These are phyloP conservation scores for Saccharum hybrid DNA, from an alignment of 202 grass and related monocot genomes.

Conservation along the genomic window DNA sequence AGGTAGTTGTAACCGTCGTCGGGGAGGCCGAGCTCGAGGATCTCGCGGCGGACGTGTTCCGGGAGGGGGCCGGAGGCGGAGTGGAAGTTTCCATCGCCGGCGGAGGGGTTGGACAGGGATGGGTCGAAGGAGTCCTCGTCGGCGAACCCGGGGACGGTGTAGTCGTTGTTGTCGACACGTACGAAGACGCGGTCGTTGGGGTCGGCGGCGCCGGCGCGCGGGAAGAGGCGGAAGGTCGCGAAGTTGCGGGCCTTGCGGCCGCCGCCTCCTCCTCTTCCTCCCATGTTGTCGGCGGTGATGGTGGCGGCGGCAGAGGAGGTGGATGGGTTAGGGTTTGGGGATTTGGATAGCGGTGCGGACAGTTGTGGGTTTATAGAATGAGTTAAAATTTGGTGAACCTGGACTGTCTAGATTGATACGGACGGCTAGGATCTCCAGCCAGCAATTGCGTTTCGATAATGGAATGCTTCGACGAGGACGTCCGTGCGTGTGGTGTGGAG, in stretches of 20 bases:
- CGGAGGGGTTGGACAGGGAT: constrained; percentile 11
- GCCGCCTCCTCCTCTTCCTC: constrained; percentile 48
- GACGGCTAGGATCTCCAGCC: constrained; percentile 1
- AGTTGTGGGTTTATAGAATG: neutral
- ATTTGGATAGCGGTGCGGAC: neutral
- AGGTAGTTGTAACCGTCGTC: constrained; percentile 99
- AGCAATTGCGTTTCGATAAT: neutral
- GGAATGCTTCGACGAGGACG: too few relatives aligned
- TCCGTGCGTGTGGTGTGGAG: too few relatives aligned
- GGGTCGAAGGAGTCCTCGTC: constrained; percentile 47
- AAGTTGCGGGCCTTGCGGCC: constrained; percentile 69
- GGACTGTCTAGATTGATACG: neutral
- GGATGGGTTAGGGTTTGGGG: constrained; percentile 42
- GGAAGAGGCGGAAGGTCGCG: constrained; percentile 84
- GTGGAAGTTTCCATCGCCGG: neutral
- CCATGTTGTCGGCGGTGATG: constrained; percentile 55
- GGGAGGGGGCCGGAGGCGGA: constrained; percentile 43
- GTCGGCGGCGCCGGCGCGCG: constrained; percentile 62
- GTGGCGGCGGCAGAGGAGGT: neutral
- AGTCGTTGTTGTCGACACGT: constrained; percentile 78
- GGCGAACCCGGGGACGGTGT: constrained; percentile 66
- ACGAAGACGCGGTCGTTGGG: constrained; percentile 81
- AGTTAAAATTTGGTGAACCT: neutral
- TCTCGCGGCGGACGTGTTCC: constrained; percentile 73
- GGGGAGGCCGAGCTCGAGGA: constrained; percentile 86